Evolutionary conservation across 495 filamentous ascomycete species (phyloP).

Genomic region (Trichocladium uniseriatum): DNA sequence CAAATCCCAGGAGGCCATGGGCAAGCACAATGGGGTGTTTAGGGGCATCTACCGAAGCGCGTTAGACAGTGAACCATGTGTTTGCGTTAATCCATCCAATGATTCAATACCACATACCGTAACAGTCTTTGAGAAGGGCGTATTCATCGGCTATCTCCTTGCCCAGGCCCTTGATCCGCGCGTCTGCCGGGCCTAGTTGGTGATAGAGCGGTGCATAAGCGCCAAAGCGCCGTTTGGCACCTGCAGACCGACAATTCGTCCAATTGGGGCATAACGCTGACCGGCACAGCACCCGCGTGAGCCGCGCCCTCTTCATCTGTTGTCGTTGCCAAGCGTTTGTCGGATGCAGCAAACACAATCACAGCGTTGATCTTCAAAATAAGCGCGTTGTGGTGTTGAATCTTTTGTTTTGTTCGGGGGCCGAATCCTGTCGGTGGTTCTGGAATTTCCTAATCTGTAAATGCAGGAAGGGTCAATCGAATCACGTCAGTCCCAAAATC

Average conservation of each 20-base stretch:
- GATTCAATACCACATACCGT: too few species aligned
- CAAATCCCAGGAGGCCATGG: conserved; percentile 87
- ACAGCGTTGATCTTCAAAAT: too few species aligned
- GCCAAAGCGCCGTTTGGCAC: conserved; percentile 2
- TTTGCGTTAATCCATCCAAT: too few species aligned
- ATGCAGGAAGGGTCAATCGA: too few species aligned
- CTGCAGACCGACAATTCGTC: neutral
- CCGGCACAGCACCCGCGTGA: neutral
- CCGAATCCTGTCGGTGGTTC: too few species aligned
- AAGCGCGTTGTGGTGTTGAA: too few species aligned
- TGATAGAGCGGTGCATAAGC: conserved; percentile 5
- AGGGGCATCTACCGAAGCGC: conserved; percentile 39
- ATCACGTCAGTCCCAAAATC: too few species aligned
- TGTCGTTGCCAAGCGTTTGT: neutral
- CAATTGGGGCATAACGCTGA: neutral
- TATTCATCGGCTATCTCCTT: conserved; percentile 70
- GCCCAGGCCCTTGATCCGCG: conserved; percentile 44
- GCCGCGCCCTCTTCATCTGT: neutral
- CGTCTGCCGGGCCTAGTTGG: conserved; percentile 34
- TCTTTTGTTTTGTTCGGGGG: too few species aligned
- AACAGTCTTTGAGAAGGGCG: conserved; percentile 57
- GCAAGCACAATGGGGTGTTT: conserved; percentile 73
- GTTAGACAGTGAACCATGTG: too few species aligned
- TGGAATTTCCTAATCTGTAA: too few species aligned
- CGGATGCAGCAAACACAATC: neutral